phyloP scores from a whole-genome alignment of 441 rosid genomes.

The Pelargonium cotyledonis region DNA sequence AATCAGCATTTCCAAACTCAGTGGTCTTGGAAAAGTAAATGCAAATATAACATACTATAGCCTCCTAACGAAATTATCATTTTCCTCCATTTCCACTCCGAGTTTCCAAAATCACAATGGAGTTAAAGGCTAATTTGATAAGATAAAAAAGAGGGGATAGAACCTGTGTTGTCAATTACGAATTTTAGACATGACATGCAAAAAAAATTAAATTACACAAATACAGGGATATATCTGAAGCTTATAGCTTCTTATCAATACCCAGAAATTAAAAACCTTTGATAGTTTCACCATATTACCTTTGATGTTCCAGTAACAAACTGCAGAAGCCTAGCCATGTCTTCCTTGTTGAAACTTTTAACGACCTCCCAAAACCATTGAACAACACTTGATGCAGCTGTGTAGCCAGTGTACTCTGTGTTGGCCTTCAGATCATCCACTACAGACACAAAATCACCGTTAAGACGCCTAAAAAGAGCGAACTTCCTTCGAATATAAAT shows the following conservation, averaged over 20 bases:
- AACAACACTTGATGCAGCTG: constrained; percentile 69
- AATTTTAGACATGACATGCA: not conserved
- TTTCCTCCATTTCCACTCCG: too few species aligned
- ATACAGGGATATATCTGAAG: not conserved
- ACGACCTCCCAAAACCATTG: constrained; percentile 99
- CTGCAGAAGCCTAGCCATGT: constrained; percentile 85
- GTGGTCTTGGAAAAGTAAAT: too few species aligned
- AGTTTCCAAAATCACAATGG: too few species aligned
- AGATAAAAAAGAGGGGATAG: too few species aligned
- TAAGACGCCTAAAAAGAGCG: constrained; percentile 16
- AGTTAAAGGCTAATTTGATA: too few species aligned
- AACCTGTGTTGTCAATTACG: not conserved
- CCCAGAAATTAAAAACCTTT: not conserved
- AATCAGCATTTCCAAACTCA: too few species aligned
- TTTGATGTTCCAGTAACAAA: constrained; percentile 97
- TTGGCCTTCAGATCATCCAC: constrained; percentile 92
- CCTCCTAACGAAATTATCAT: too few species aligned
- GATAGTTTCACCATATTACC: constrained; percentile 35
- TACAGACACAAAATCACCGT: constrained; percentile 17
- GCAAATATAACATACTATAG: too few species aligned
- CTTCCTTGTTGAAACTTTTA: constrained; percentile 87
- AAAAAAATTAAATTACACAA: not conserved
- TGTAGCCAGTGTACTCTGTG: constrained; percentile 84
- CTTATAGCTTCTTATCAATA: not conserved
- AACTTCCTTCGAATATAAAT: too few species aligned